Conservation (phyloP, 176 grass and related monocot genomes). For the Musa schizocarpa region DNA sequence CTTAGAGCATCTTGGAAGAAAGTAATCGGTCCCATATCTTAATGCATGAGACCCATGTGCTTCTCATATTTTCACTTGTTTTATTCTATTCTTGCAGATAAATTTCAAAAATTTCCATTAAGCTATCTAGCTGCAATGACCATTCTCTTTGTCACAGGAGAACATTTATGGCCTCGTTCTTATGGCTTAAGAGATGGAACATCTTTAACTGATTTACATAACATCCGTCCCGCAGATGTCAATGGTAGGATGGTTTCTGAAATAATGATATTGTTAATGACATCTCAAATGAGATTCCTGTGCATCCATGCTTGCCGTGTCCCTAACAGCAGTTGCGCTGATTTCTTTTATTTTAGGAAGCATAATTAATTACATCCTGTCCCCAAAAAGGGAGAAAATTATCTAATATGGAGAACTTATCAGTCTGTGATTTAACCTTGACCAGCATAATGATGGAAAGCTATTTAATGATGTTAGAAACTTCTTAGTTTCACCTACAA, state of each 20-base stretch:
- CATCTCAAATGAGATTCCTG: not conserved
- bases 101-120: not conserved
- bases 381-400: not conserved
- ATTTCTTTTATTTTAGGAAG: not conserved
- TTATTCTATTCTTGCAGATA: not conserved
- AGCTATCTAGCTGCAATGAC: not conserved
- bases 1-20: too few relatives aligned
- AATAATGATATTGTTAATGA: not conserved
- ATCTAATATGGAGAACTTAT: not conserved
- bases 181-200: conserved; percentile 44
- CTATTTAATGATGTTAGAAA: not conserved
- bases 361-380: too few relatives aligned
- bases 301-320: not conserved
- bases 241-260: conserved; percentile 41
- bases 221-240: conserved; percentile 51
- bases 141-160: conserved; percentile 32
- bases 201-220: conserved; percentile 56
- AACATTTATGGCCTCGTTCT: conserved; percentile 71
- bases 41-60: too few relatives aligned
- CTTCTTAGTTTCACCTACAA: not conserved
- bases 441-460: not conserved
- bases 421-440: not conserved
- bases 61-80: too few relatives aligned
- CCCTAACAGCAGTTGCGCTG: not conserved
- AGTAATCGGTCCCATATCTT: too few relatives aligned